These are phyloP conservation scores for Carallia brachiata DNA, from an alignment of 345 rosid genomes.

Conservation along the genomic window DNA sequence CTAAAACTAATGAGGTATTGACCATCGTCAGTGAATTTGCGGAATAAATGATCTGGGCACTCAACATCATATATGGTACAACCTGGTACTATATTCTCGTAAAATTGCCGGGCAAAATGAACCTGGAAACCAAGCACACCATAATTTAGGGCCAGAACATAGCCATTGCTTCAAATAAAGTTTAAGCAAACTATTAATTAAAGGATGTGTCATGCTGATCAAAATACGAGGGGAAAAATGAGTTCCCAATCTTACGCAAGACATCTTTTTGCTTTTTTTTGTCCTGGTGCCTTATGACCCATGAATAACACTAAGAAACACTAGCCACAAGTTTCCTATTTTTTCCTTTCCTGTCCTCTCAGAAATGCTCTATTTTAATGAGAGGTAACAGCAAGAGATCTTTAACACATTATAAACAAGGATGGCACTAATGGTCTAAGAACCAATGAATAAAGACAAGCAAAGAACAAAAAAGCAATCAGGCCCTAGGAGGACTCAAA, in stretches of 20 bases:
- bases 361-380: too few relatives aligned
- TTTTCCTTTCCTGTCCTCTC: too few relatives aligned
- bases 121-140: conserved; percentile 50
- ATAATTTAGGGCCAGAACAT: conserved; percentile 7
- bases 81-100: conserved; percentile 90
- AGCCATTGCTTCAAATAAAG: not conserved
- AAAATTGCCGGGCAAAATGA: conserved; percentile 72
- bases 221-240: too few relatives aligned
- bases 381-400: too few relatives aligned
- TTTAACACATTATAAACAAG: too few relatives aligned
- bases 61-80: conserved; percentile 76
- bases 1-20: conserved; percentile 87
- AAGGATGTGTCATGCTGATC: not conserved
- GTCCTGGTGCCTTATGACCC: too few relatives aligned
- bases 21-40: conserved; percentile 97
- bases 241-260: not conserved
- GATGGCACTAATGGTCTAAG: too few relatives aligned
- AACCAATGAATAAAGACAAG: too few relatives aligned
- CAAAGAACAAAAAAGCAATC: too few relatives aligned
- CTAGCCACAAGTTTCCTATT: too few relatives aligned
- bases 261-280: not conserved
- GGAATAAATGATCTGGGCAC: conserved; percentile 83
- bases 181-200: not conserved
- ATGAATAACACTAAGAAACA: too few relatives aligned
- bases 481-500: too few relatives aligned